Conservation (phyloP, 305 asterid genomes). For the Fraxinus nigra region DNA sequence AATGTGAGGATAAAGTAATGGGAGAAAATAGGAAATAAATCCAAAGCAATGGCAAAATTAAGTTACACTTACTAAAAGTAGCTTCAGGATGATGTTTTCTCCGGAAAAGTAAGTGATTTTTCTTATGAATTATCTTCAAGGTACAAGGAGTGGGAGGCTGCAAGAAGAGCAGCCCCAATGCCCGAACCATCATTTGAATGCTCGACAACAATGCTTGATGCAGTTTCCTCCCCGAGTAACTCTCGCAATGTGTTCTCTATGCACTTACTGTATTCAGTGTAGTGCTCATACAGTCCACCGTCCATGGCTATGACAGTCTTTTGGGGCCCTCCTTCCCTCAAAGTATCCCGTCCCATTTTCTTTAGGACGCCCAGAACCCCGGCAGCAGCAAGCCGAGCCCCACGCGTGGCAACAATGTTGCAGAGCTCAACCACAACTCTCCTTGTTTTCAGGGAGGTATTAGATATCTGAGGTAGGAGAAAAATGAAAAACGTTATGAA, state of each 20-base stretch:
- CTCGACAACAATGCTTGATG: conserved; percentile 46
- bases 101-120: background rate
- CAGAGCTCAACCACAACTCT: conserved; percentile 71
- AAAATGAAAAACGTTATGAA: background rate
- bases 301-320: conserved; percentile 77
- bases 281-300: conserved; percentile 83
- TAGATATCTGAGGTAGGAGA: conserved; percentile 46
- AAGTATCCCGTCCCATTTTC: conserved; percentile 66
- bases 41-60: background rate
- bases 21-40: background rate
- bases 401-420: conserved; percentile 72
- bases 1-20: background rate
- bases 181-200: conserved; percentile 89
- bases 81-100: background rate
- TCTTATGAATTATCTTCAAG: conserved; percentile 29
- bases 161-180: conserved; percentile 86
- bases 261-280: conserved; percentile 68
- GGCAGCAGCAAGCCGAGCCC: conserved; percentile 83
- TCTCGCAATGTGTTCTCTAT: conserved; percentile 62
- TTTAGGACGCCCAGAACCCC: conserved; percentile 70
- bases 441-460: conserved; percentile 57
- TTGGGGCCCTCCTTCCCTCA: conserved; percentile 25
- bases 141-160: conserved; percentile 75
- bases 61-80: background rate
- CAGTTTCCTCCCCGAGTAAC: conserved; percentile 49